Conservation (phyloP, 345 rosid genomes). For the Draba incana region DNA sequence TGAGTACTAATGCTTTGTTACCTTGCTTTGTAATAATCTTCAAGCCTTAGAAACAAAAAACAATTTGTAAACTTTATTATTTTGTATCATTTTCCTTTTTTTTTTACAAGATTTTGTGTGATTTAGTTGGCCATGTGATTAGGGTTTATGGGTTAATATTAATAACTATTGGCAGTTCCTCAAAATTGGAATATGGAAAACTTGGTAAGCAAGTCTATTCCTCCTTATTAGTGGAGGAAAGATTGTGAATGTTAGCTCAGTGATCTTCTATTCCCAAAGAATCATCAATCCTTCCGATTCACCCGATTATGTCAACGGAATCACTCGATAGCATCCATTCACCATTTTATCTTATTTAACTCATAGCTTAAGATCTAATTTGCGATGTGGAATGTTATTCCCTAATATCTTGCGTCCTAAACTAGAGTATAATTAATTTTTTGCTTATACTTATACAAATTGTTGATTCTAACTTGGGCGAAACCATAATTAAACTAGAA, state of each 20-base stretch:
- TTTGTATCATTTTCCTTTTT: not conserved
- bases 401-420: too few relatives aligned
- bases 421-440: too few relatives aligned
- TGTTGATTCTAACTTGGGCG: too few relatives aligned
- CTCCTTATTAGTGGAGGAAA: not conserved
- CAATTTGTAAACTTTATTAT: not conserved
- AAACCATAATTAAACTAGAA: too few relatives aligned
- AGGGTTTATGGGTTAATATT: not conserved
- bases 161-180: not conserved
- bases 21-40: conserved; percentile 77
- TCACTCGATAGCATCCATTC: too few relatives aligned
- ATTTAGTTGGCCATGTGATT: not conserved
- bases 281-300: too few relatives aligned
- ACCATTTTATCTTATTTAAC: too few relatives aligned
- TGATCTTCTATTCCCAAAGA: too few relatives aligned
- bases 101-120: not conserved
- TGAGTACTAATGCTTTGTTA: conserved; percentile 64
- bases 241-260: not conserved
- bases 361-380: too few relatives aligned
- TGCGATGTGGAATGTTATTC: too few relatives aligned
- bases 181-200: not conserved
- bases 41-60: conserved; percentile 39
- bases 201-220: not conserved
- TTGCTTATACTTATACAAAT: too few relatives aligned
- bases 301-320: too few relatives aligned